Evolutionary conservation across 164 flowering plant genomes (phyloP).

Genomic region (Cinnamomum chago): DNA sequence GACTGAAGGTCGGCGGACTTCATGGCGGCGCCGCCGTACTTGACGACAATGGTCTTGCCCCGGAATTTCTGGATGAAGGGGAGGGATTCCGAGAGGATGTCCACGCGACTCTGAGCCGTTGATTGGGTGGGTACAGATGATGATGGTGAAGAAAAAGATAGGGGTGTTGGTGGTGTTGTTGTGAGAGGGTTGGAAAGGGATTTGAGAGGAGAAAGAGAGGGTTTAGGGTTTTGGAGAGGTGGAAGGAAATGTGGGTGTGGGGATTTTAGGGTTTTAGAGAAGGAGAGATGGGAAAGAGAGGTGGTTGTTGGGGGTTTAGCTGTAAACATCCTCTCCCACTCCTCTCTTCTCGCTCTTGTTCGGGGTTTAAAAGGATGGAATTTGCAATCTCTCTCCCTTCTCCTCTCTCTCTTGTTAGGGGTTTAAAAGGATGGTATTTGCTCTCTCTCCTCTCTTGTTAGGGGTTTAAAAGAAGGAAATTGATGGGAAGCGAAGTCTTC

Average conservation of each 20-base stretch:
- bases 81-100: slow-evolving; percentile 80
- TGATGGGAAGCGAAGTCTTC: too few relatives aligned
- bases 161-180: not conserved
- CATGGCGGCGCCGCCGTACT: slow-evolving; percentile 99
- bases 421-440: too few relatives aligned
- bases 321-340: slow-evolving; percentile 21
- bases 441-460: too few relatives aligned
- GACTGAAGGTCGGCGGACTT: slow-evolving; percentile 58
- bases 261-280: too few relatives aligned
- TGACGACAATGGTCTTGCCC: slow-evolving; percentile 89
- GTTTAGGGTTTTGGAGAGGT: slow-evolving; percentile 4
- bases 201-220: not conserved
- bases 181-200: not conserved
- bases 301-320: slow-evolving; percentile 14
- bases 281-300: not conserved
- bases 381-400: too few relatives aligned
- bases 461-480: too few relatives aligned
- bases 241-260: not conserved
- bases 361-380: not conserved
- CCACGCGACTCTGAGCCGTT: slow-evolving; percentile 59
- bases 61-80: slow-evolving; percentile 92
- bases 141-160: slow-evolving; percentile 5
- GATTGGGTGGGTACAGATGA: not conserved
- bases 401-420: too few relatives aligned
- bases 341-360: not conserved